Base-by-base conservation (phyloP, 495 filamentous ascomycete species). In the Aspergillus leporis region DNA sequence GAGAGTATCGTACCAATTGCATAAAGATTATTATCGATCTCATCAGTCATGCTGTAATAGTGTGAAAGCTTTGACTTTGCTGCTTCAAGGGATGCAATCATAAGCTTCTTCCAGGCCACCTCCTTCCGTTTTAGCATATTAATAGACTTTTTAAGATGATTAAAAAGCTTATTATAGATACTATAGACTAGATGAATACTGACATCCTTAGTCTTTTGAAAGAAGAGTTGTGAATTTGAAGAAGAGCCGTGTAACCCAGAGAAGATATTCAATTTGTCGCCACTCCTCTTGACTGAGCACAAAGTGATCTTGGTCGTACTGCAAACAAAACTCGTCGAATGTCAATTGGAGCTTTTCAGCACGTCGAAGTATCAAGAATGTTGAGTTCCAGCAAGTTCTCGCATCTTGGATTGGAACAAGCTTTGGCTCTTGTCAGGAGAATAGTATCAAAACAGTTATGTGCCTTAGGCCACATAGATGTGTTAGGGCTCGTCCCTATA, bases 391-490 rank as follows among this genome's bases (percentile, higher is more conserved):
- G n/a, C n/a, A n/a, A n/a, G n/a, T n/a, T 25, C 22, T 2, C 0
- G 66, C 56, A 56, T 70, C 67, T 45, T 70, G 51, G 16, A 67
- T 67, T 21, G 54, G 61, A 28, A 68, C 50, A 8, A 66, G 59
- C 22, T 53, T 65, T 51, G 31, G 46, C n/a, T 56, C n/a, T n/a
- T n/a, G n/a, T n/a, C n/a, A n/a, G n/a, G n/a, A n/a, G n/a, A n/a
- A n/a, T n/a, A n/a, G n/a, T n/a, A n/a, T n/a, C n/a, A n/a, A n/a
- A n/a, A n/a, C n/a, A n/a, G n/a, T n/a, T n/a, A n/a, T n/a, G n/a
- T n/a, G n/a, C n/a, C n/a, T n/a, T n/a, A n/a, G n/a, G n/a, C n/a
- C n/a, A n/a, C n/a, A n/a, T n/a, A n/a, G n/a, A n/a, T n/a, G n/a
- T n/a, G n/a, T n/a, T n/a, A n/a, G n/a, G n/a, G n/a, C n/a, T n/a